Evolutionary conservation across 2,329 filamentous ascomycete species (phyloP).

Genomic region (Fusarium sambucinum): DNA sequence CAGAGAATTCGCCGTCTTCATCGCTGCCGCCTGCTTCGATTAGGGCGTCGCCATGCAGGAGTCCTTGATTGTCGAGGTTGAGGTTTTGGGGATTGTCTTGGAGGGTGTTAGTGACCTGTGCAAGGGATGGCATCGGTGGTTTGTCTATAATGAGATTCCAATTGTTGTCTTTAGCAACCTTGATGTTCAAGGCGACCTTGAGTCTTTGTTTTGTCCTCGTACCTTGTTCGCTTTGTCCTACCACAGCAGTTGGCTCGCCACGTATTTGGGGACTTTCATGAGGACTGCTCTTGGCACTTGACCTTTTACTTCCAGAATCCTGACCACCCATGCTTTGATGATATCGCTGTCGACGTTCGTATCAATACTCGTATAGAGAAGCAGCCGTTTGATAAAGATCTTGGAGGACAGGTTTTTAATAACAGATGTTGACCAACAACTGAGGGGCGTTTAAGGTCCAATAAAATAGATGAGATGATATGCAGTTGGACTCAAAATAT

Average conservation of each 20-base stretch:
- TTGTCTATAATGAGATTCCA: neutral
- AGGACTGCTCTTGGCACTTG: conserved; percentile 19
- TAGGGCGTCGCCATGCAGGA: conserved; percentile 47
- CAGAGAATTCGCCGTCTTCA: conserved; percentile 53
- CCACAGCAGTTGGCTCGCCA: neutral
- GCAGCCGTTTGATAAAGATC: neutral
- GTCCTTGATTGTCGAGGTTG: conserved; percentile 29
- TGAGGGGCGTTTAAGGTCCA: neutral
- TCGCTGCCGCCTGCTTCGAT: conserved; percentile 52
- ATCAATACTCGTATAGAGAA: neutral
- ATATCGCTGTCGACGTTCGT: neutral
- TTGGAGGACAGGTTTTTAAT: neutral
- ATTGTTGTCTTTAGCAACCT: neutral
- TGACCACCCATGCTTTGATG: conserved; percentile 14
- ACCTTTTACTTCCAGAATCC: conserved; percentile 7
- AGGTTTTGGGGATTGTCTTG: neutral
- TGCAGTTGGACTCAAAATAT: neutral
- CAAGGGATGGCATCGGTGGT: neutral
- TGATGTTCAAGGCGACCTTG: neutral
- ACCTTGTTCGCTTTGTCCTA: conserved; percentile 26
- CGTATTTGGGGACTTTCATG: conserved; percentile 10
- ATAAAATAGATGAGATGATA: neutral
- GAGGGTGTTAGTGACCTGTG: neutral
- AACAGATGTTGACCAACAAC: neutral
- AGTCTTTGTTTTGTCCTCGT: neutral